phyloP scores from a whole-genome alignment of 805 yeast genomes.

The Ogataea angusta region DNA sequence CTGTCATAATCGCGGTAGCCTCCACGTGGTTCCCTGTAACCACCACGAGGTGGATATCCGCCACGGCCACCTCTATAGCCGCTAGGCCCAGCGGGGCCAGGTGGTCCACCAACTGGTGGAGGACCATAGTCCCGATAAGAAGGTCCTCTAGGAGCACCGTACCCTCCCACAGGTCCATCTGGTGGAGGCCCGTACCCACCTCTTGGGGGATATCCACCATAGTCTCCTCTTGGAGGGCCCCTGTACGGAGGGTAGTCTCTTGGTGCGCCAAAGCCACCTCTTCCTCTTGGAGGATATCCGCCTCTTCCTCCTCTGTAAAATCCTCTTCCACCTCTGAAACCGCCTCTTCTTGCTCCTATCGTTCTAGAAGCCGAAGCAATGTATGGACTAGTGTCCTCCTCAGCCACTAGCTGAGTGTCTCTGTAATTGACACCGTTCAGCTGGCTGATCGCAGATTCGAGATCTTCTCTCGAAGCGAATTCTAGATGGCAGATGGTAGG shows the following conservation, averaged over 20 bases:
- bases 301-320: slow-evolving; percentile 33
- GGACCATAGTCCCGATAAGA: slow-evolving; percentile 11
- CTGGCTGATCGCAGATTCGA: slow-evolving; percentile 69
- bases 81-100: slow-evolving; percentile 20
- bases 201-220: slow-evolving; percentile 27
- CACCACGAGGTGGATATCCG: slow-evolving; percentile 37
- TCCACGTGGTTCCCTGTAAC: slow-evolving; percentile 26
- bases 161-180: slow-evolving; percentile 32
- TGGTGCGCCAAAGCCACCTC: slow-evolving; percentile 28
- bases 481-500: slow-evolving; percentile 49
- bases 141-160: slow-evolving; percentile 28
- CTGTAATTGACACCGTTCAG: slow-evolving; percentile 74
- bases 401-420: slow-evolving; percentile 58
- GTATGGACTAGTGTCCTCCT: slow-evolving; percentile 69
- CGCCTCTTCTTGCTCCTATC: slow-evolving; percentile 44
- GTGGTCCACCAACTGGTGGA: slow-evolving; percentile 4
- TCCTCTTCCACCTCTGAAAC: slow-evolving; percentile 47
- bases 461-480: slow-evolving; percentile 64
- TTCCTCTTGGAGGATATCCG: slow-evolving; percentile 30
- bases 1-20: slow-evolving; percentile 29
- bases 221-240: slow-evolving; percentile 25
- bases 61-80: slow-evolving; percentile 37
- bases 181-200: slow-evolving; percentile 25
- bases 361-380: slow-evolving; percentile 46
- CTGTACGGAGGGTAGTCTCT: slow-evolving; percentile 32